These are phyloP conservation scores for Penicillium sp. DNA, from an alignment of 2,329 filamentous ascomycete genomes.

Conservation along the genomic window DNA sequence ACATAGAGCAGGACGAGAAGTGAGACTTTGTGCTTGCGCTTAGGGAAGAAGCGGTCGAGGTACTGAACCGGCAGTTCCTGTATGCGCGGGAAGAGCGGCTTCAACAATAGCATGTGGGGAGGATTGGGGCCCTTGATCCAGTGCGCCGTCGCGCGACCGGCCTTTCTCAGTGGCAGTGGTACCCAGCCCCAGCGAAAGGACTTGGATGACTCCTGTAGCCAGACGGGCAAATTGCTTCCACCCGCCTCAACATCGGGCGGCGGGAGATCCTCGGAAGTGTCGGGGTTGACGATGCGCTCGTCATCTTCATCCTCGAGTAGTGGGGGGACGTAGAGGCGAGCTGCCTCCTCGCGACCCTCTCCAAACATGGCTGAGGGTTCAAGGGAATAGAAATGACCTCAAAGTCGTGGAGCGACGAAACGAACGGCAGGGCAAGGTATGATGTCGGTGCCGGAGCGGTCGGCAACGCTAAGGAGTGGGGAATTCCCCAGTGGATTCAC, in stretches of 20 bases:
- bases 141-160: conserved; percentile 40
- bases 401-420: neutral
- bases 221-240: conserved; percentile 41
- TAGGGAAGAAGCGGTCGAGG: conserved; percentile 46
- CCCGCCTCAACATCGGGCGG: conserved; percentile 30
- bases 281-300: conserved; percentile 33
- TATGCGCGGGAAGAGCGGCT: conserved; percentile 46
- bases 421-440: conserved; percentile 11
- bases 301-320: conserved; percentile 38
- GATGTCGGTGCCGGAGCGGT: conserved; percentile 18
- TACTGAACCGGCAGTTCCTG: conserved; percentile 47
- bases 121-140: conserved; percentile 51
- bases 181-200: conserved; percentile 50
- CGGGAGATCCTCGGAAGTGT: conserved; percentile 33
- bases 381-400: neutral
- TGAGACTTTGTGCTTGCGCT: conserved; percentile 45
- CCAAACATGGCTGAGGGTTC: conserved; percentile 26
- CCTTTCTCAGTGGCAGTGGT: conserved; percentile 46
- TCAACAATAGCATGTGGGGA: conserved; percentile 45
- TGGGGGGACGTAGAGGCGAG: conserved; percentile 34
- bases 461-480: conserved; percentile 21
- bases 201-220: conserved; percentile 48
- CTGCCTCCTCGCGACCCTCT: conserved; percentile 31
- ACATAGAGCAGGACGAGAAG: conserved; percentile 45
- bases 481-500: conserved; percentile 19